A percentile compares a stretch with the other conserved stretches of the same genome.
Evolutionary conservation across 2,329 filamentous ascomycete genomes (phyloP).

Genomic region (Aspergillus niger): DNA sequence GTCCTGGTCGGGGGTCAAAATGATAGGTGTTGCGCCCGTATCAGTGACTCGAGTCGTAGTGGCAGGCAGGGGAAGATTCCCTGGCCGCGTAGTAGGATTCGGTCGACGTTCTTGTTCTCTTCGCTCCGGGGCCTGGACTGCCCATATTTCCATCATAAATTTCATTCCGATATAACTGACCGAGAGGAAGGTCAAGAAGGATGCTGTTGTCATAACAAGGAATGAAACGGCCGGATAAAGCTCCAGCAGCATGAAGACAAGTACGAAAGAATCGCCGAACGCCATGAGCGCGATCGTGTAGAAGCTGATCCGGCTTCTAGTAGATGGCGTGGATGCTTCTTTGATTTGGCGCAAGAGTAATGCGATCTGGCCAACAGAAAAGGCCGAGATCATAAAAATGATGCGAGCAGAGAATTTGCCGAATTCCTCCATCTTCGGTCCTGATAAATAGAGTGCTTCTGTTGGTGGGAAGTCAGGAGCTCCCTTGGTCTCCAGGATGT

Average conservation of each 20-base stretch:
- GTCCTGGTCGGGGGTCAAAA: constrained; percentile 63
- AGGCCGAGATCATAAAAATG: constrained; percentile 54
- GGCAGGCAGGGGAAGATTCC: constrained; percentile 53
- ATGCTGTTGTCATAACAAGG: constrained; percentile 56
- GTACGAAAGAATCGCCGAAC: constrained; percentile 62
- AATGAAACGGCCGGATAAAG: constrained; percentile 59
- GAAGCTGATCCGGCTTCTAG: constrained; percentile 64
- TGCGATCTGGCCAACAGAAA: constrained; percentile 56
- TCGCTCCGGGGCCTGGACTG: constrained; percentile 55
- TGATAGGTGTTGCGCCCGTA: constrained; percentile 57
- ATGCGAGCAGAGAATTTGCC: constrained; percentile 55
- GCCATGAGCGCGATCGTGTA: constrained; percentile 64
- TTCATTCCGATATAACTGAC: constrained; percentile 65
- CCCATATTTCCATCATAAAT: constrained; percentile 69
- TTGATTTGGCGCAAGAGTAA: constrained; percentile 64
- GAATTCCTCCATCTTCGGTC: constrained; percentile 60
- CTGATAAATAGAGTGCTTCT: constrained; percentile 55
- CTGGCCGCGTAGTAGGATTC: constrained; percentile 34
- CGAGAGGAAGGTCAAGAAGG: constrained; percentile 62
- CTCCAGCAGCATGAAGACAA: constrained; percentile 58
- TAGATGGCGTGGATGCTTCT: constrained; percentile 65
- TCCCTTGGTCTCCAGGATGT: constrained; percentile 63
- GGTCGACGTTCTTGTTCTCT: constrained; percentile 36
- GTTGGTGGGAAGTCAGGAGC: constrained; percentile 56
- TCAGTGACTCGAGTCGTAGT: constrained; percentile 49